Conservation (phyloP, 2,329 filamentous ascomycete genomes). For the Sporothrix schenckii region DNA sequence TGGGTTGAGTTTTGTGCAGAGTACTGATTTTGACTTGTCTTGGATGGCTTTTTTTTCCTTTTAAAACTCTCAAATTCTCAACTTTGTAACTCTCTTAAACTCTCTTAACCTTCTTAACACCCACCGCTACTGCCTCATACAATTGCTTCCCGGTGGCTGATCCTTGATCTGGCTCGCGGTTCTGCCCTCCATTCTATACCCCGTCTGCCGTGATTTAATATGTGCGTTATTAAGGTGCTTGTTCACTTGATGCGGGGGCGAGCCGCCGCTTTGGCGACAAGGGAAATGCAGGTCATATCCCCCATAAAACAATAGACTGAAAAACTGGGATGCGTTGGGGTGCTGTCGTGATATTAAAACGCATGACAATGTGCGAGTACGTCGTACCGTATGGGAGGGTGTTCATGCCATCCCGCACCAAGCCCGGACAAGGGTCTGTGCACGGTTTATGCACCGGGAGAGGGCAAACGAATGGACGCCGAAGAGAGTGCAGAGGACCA, state of each 20-base stretch:
- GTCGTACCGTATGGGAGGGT: background rate
- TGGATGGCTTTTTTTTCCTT: too few relatives aligned
- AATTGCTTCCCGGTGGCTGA: too few relatives aligned
- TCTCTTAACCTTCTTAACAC: too few relatives aligned
- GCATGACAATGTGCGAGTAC: too few relatives aligned
- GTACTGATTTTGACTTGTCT: background rate
- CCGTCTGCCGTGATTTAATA: slow-evolving; percentile 16
- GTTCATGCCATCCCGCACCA: slow-evolving; percentile 20
- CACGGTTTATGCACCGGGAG: background rate
- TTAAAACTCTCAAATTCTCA: too few relatives aligned
- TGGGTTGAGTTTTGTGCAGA: background rate
- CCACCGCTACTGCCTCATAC: too few relatives aligned
- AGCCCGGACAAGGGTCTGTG: slow-evolving; percentile 3
- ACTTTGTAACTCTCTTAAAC: too few relatives aligned
- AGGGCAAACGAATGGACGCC: background rate
- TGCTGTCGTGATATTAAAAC: too few relatives aligned
- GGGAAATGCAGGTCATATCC: background rate
- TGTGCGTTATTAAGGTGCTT: background rate
- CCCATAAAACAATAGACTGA: background rate
- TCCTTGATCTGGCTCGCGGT: background rate
- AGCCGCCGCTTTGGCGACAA: slow-evolving; percentile 12
- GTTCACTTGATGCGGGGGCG: background rate
- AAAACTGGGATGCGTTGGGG: background rate
- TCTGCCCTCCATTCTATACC: background rate
- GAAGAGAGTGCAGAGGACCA: background rate